These are phyloP conservation scores for Mallotus japonicus DNA, from an alignment of 441 rosid genomes.

Conservation along the genomic window DNA sequence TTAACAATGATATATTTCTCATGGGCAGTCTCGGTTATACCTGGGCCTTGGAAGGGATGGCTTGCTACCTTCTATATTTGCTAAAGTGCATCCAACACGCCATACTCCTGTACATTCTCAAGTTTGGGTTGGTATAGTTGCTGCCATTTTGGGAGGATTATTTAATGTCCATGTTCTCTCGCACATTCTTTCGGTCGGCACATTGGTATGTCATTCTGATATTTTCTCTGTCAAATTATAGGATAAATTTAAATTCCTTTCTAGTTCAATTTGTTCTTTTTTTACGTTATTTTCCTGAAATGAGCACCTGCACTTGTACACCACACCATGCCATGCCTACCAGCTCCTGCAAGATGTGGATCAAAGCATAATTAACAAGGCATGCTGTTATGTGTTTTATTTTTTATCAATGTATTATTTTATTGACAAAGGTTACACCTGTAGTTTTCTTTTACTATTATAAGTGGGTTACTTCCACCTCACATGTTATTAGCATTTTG, in stretches of 20 bases:
- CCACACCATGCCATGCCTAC: not conserved
- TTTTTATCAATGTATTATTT: not conserved
- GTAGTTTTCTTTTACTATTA: conserved; percentile 7
- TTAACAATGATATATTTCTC: conserved; percentile 26
- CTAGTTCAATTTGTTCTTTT: not conserved
- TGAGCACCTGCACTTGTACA: not conserved
- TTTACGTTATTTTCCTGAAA: conserved; percentile 6
- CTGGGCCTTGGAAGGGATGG: conserved; percentile 44
- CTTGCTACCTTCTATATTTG: conserved; percentile 35
- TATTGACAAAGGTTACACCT: conserved; percentile 6
- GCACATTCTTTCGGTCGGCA: conserved; percentile 94
- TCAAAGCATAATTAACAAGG: not conserved
- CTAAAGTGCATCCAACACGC: conserved; percentile 62
- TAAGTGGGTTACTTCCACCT: conserved; percentile 18
- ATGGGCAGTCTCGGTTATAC: conserved; percentile 76
- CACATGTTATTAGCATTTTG: conserved; percentile 27
- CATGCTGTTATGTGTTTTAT: not conserved
- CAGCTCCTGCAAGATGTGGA: not conserved
- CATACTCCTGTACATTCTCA: conserved; percentile 93
- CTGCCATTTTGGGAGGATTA: conserved; percentile 72
- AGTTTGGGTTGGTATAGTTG: conserved; percentile 91
- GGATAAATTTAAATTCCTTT: not conserved
- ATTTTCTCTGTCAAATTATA: not conserved
- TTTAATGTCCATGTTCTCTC: conserved; percentile 83
- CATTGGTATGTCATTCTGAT: conserved; percentile 59